Evolutionary conservation across 2,329 filamentous ascomycete genomes (phyloP).

Genomic region (Neoascochyta sp.): DNA sequence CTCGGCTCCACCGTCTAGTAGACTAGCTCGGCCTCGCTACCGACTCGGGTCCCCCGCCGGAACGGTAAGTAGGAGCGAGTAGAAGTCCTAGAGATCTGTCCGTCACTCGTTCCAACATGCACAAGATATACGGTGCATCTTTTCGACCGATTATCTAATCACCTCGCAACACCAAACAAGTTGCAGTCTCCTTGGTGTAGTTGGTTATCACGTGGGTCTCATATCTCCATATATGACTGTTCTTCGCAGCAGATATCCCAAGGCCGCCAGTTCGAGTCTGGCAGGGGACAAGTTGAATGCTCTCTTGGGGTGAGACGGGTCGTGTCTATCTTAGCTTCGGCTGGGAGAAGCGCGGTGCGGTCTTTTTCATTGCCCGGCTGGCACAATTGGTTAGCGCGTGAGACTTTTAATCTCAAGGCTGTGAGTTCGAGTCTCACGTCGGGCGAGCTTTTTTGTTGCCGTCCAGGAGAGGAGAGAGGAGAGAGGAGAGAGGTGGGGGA

Average conservation of each 20-base stretch:
- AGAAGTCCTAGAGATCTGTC: too few species aligned
- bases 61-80: too few species aligned
- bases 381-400: conserved; percentile 24
- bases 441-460: conserved; percentile 5
- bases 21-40: too few species aligned
- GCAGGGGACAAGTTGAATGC: conserved; percentile 15
- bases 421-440: conserved; percentile 16
- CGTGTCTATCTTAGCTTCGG: too few species aligned
- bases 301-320: too few species aligned
- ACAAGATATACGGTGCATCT: not conserved
- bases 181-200: conserved; percentile 34
- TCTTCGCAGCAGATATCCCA: conserved; percentile 27
- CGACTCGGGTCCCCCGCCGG: too few species aligned
- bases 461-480: too few species aligned
- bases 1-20: too few species aligned
- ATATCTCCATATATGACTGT: conserved; percentile 31
- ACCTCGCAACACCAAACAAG: conserved; percentile 4
- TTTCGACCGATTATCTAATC: conserved; percentile 3
- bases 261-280: conserved; percentile 39
- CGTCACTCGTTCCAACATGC: too few species aligned
- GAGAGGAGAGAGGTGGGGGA: too few species aligned
- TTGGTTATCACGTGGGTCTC: conserved; percentile 39
- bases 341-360: not conserved
- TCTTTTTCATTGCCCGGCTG: conserved; percentile 11
- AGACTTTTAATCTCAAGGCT: conserved; percentile 25